Evolutionary conservation across 352 stramenopile species (phyloP).

Genomic region (Phytophthora pinifolia): DNA sequence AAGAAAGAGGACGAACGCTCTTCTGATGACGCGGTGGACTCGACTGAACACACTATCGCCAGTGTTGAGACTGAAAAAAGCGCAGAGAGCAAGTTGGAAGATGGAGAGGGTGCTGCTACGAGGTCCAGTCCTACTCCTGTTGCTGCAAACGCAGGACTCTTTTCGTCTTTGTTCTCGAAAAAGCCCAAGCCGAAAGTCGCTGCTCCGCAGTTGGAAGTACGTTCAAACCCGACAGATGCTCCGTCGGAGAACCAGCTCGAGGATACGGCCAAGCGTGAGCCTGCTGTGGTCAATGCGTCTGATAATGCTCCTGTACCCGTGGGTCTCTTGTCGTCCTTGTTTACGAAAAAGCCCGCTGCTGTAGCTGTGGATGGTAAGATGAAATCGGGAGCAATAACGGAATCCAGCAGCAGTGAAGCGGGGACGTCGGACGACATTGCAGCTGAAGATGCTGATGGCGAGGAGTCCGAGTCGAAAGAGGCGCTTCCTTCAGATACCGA

Average conservation of each 20-base stretch:
- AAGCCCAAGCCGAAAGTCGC: conserved; percentile 13
- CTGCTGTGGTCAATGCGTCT: not conserved
- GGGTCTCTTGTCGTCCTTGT: conserved; percentile 22
- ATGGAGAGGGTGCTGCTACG: not conserved
- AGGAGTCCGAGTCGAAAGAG: conserved; percentile 25
- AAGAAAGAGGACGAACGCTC: not conserved
- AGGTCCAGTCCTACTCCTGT: conserved; percentile 1
- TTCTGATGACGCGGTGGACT: not conserved
- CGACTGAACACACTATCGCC: conserved; percentile 1
- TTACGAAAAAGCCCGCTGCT: conserved; percentile 22
- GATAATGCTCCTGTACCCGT: conserved; percentile 3
- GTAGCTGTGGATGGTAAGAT: not conserved
- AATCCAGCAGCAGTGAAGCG: conserved; percentile 17
- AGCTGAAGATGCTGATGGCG: conserved; percentile 27
- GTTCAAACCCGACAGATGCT: conserved; percentile 1
- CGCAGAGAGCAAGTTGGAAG: not conserved
- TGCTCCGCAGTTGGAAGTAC: conserved; percentile 7
- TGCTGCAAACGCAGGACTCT: conserved; percentile 14
- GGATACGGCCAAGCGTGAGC: not conserved
- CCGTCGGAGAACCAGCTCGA: not conserved
- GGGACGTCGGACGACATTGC: conserved; percentile 12
- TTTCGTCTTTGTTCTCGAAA: conserved; percentile 21
- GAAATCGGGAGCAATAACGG: conserved; percentile 4
- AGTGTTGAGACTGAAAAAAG: not conserved
- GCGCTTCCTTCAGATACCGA: conserved; percentile 15